Base-by-base conservation (phyloP, 2,329 filamentous ascomycete species). In the Alternaria arbusti region DNA sequence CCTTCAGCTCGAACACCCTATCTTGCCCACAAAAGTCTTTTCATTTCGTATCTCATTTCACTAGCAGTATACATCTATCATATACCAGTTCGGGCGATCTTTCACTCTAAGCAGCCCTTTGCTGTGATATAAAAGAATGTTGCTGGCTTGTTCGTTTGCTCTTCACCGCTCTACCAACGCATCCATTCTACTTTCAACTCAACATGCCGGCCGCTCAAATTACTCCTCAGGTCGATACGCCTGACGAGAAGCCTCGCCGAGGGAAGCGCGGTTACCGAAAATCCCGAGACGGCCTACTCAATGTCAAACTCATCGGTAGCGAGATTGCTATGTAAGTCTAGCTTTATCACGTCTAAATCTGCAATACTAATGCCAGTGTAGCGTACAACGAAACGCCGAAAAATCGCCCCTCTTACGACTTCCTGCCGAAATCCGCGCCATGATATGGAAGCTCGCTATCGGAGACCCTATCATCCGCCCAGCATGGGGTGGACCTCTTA, bases 1-100 rank as follows among this genome's bases (percentile, higher is more conserved):
- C 58, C 2, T 62, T 57, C 36, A 26, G 17, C 17, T 30, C n/a
- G 17, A 61, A 57, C 20, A n/a, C 15, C 0, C 51, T 57, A 36
- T 5, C 32, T n/a, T 40, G 2, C 15, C 32, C 1, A 4, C 2
- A 17, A 40, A 10, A 40, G 7, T 6, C 32, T 40, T 1, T 40
- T 40, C 9, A 40, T 11, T 6, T 17, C 0, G n/a, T 2, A 0
- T 17, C 2, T 10, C 5, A 3, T 1, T n/a, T 36, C 32, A 36
- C 32, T n/a, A 11, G 3, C 26, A 28, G 2, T 3, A 11, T 28
- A 4, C 2, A 28, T 28, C 8, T 28, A 2, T 11, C 3, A 28
- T 28, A n/a, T n/a, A n/a, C n/a, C n/a, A n/a, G n/a, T n/a, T n/a
- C n/a, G n/a, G 5, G 11, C 43, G 20, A 13, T 22, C 3, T 44